Base-by-base conservation (phyloP, 164 flowering plant species). In the Magnolia officinalis region DNA sequence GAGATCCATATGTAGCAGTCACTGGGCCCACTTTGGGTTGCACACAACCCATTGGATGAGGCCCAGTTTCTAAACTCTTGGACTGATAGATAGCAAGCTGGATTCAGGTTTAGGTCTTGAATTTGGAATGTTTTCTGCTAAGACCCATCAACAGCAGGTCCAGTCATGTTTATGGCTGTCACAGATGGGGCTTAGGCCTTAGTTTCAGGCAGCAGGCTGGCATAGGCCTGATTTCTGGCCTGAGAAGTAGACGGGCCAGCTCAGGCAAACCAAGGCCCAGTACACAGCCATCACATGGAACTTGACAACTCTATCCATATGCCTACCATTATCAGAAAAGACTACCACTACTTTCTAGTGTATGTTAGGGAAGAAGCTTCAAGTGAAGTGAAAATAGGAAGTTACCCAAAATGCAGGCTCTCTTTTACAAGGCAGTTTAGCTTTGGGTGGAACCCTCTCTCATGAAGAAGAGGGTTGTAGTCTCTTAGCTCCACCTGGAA, bases 401-500 rank as follows among this genome's bases (percentile, higher is more conserved):
- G 49, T 79, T 89, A 92, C 97, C 96, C 88, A 72, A 90, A 85
- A 37, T 85, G 90, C 73, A 88, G 78, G 86, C 96, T 90, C 78
- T 92, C 90, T 67, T 91, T 86, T 9, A 92, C 92, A 66, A 92
- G 90, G 68, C 81, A 77, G 83, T 88, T 90, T 21, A 95, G 80
- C 78, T 87, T 91, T 78, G 83, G 84, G 80, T 95, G 97, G 81
- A 92, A 85, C 26, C 96, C 95, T 80, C 95, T 85, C 79, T 89
- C 91, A 75, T 89, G 89, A 76, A 78, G 83, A 75, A 90, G 67
- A 29, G 98, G 98, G 69, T 91, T 88, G 84, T 92, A 91, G 78
- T 90, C 92, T 80, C 82, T 83, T 78, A 87, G 72, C 52, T 84
- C 87, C 75, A 92, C 82, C 98, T 95, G 91, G 63, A 75, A 78